Evolutionary conservation across 345 rosid genomes (phyloP).

Genomic region (Turnera subulata): DNA sequence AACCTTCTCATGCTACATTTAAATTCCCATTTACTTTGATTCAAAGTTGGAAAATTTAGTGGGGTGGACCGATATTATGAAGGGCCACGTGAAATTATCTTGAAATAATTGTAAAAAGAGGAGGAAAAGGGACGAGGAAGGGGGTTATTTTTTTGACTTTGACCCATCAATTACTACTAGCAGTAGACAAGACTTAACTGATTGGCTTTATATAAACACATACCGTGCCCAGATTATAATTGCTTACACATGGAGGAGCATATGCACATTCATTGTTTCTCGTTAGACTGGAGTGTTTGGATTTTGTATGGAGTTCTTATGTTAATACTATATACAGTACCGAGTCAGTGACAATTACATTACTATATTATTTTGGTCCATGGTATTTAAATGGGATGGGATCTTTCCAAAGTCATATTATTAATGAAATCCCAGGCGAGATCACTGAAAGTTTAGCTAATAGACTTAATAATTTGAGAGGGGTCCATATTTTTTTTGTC

Average conservation of each 20-base stretch:
- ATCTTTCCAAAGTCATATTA: neutral
- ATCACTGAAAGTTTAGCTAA: slow-evolving; percentile 1
- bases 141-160: slow-evolving; percentile 13
- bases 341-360: neutral
- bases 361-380: neutral
- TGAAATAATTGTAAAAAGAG: slow-evolving; percentile 10
- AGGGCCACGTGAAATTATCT: slow-evolving; percentile 27
- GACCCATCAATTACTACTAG: slow-evolving; percentile 16
- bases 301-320: slow-evolving; percentile 1
- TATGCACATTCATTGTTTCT: slow-evolving; percentile 24
- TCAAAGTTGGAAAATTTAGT: neutral
- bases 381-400: neutral
- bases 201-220: neutral
- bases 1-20: neutral
- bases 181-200: neutral
- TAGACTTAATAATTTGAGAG: neutral
- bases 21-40: neutral
- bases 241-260: slow-evolving; percentile 26
- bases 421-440: neutral
- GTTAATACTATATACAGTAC: neutral
- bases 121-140: neutral
- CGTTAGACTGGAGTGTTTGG: slow-evolving; percentile 27
- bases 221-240: slow-evolving; percentile 11
- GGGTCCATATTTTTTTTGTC: neutral
- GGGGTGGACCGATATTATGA: slow-evolving; percentile 15